Evolutionary conservation across 164 flowering plant genomes (phyloP).

Genomic region (Chimonanthus salicifolius): DNA sequence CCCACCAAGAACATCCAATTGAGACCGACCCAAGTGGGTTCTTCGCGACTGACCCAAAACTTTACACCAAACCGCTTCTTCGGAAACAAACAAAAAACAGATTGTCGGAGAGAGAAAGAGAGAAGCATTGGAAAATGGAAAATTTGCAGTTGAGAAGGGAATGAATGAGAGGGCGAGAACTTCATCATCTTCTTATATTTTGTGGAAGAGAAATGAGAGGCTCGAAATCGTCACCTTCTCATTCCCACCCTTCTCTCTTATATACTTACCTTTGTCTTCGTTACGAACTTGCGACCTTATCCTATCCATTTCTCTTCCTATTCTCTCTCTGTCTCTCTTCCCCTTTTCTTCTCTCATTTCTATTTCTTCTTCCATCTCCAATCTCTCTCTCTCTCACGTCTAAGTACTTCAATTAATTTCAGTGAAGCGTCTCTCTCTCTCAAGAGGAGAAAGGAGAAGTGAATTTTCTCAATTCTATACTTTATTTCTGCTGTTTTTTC

Average conservation of each 20-base stretch:
- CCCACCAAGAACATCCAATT: not conserved
- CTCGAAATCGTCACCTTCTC: conserved; percentile 36
- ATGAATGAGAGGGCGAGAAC: no score
- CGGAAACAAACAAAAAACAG: not conserved
- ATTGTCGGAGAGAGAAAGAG: not conserved
- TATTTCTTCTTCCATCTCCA: not conserved
- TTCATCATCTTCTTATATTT: no score
- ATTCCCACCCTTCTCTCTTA: not conserved
- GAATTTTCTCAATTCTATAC: not conserved
- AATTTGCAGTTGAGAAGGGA: no score
- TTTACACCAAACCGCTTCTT: not conserved
- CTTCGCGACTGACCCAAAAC: not conserved
- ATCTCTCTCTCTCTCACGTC: conserved; percentile 3
- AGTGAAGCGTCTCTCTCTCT: not conserved
- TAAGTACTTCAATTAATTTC: not conserved
- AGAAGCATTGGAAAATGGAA: not conserved
- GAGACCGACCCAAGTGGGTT: not conserved
- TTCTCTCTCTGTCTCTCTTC: not conserved
- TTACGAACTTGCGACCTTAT: conserved; percentile 30
- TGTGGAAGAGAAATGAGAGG: conserved; percentile 48
- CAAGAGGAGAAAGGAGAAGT: not conserved
- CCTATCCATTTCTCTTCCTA: conserved; percentile 31
- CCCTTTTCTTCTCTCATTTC: conserved; percentile 8
- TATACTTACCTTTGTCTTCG: no score
- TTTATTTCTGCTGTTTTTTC: not conserved